Base-by-base conservation (phyloP, 345 rosid species). In the Gossypioides kirkii region DNA sequence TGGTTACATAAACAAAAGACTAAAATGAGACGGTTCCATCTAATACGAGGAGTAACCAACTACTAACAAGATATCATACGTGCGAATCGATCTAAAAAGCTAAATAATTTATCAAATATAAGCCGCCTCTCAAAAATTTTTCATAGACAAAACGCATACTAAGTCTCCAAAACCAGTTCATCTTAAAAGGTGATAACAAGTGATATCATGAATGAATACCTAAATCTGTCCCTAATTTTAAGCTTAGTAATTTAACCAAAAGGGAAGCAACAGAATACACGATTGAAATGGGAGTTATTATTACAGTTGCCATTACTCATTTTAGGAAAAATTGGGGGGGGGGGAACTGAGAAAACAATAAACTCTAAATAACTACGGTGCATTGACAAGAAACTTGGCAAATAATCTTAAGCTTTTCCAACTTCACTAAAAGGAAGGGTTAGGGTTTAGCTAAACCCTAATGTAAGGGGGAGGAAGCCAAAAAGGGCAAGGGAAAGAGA, bases 381-480 rank as follows among this genome's bases (percentile, higher is more conserved):
- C 20, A 50, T 4, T 32, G 9, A 73, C 46, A 60, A 26, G n/a
- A 67, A 13, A 60, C 18, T 2, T 43, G 43, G 11, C 20, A 71
- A 38, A 14, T 67, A 23, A 26, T 16, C 22, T 6, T 23, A 25
- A 38, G 53, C 6, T 16, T 20, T 56, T 3, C 74, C 0, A 54
- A 54, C 7, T 18, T 16, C 5, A 3, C 11, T 26, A 53, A 67
- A 76, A 23, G 17, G 23, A 38, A 16, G 26, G 1, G 6, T 38
- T 56, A 74, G 76, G 74, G 81, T 72, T 74, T 67, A 73, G 67
- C 70, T 63, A 80, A 74, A 84, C 78, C 81, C 85, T 77, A 77
- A 0, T 16, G 59, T 46, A 56, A 1, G 6, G 38, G 60, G 11
- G 25, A 42, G 1, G 69, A 32, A 32, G 7, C 38, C 38, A 32